phyloP scores from a whole-genome alignment of 208 protist species.

The Angomonas deanei region DNA sequence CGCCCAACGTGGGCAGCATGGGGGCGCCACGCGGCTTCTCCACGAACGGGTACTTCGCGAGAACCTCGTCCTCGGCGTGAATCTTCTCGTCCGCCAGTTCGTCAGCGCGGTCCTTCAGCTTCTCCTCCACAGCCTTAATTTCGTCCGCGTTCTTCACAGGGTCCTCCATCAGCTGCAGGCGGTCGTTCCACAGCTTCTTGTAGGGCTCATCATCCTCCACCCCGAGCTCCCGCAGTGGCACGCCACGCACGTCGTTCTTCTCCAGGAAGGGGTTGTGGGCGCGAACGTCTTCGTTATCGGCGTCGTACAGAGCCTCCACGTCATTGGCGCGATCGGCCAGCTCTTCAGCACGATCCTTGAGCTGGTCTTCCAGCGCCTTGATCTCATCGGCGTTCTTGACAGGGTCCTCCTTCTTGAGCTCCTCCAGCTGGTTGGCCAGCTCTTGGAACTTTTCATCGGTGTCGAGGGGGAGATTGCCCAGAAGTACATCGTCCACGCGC shows the following conservation, averaged over 20 bases:
- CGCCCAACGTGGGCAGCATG: slow-evolving; percentile 20
- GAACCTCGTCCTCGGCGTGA: slow-evolving; percentile 8
- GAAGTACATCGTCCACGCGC: slow-evolving; percentile 34
- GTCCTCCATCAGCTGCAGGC: slow-evolving; percentile 21
- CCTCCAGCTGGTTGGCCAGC: slow-evolving; percentile 18
- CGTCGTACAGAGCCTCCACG: slow-evolving; percentile 17
- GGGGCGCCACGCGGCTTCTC: slow-evolving; percentile 2
- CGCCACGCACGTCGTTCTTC: slow-evolving; percentile 21
- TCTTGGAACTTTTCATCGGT: slow-evolving; percentile 18
- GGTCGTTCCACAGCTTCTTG: slow-evolving; percentile 10
- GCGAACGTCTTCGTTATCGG: slow-evolving; percentile 26
- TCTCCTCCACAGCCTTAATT: slow-evolving; percentile 10
- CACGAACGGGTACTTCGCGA: slow-evolving; percentile 10
- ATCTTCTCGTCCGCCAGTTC: slow-evolving; percentile 24
- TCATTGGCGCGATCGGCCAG: slow-evolving; percentile 15
- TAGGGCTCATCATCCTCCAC: slow-evolving; percentile 21
- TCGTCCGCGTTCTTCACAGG: slow-evolving; percentile 19
- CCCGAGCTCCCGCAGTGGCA: slow-evolving; percentile 21
- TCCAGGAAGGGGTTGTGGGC: slow-evolving; percentile 36
- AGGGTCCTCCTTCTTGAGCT: slow-evolving; percentile 15
- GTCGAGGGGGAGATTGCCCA: slow-evolving; percentile 35
- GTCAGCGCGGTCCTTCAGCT: slow-evolving; percentile 12
- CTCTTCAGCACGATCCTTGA: slow-evolving; percentile 11
- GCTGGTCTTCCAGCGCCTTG: not conserved
- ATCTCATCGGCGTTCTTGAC: slow-evolving; percentile 8